Base-by-base conservation (phyloP, 1,139 yeast genomes). In the Suhomyces taliae region DNA sequence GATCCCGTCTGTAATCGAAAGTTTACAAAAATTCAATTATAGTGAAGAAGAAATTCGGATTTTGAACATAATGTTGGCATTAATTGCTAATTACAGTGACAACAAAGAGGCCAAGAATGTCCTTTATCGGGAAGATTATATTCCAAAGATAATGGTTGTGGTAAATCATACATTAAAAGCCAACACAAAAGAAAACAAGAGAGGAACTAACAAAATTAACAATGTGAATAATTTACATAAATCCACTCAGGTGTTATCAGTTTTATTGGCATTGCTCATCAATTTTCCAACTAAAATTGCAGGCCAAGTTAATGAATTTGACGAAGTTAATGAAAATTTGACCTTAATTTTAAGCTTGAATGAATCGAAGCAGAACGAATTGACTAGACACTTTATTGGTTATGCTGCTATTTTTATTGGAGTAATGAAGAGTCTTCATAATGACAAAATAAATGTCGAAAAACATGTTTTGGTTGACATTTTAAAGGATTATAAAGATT, bases 401-500 rank as follows among this genome's bases (percentile, higher is more conserved):
- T 57, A 58, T 44, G 47, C 47, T 19, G 38, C 53, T 15, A 48
- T 57, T 12, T 43, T 57, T n/a, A 19, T 58, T 11, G 47, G 53
- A 8, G 37, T 52, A 37, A 40, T 54, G 37, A 53, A 46, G 31
- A 35, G 27, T 15, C 40, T 29, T 8, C 36, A 41, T 41, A 27
- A 31, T 11, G 36, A 35, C 8, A 14, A 36, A 10, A 32, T 45
- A 9, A 39, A 34, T 7, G 33, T 39, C 24, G 33, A 33, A 4
- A 27, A n/a, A 3, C 19, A 24, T 14, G 12, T 9, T 5, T 39
- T 44, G 37, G 12, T 31, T 11, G 36, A 36, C 2, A 27, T 26
- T 24, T 39, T 44, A 38, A 11, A 34, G 31, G 19, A n/a, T 9
- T 44, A 44, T 12, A 29, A 29, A 11, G n/a, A 11, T 29, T 29